These are phyloP conservation scores for Epipyxis sp. DNA, from an alignment of 108 stramenopile species.

Conservation along the genomic window DNA sequence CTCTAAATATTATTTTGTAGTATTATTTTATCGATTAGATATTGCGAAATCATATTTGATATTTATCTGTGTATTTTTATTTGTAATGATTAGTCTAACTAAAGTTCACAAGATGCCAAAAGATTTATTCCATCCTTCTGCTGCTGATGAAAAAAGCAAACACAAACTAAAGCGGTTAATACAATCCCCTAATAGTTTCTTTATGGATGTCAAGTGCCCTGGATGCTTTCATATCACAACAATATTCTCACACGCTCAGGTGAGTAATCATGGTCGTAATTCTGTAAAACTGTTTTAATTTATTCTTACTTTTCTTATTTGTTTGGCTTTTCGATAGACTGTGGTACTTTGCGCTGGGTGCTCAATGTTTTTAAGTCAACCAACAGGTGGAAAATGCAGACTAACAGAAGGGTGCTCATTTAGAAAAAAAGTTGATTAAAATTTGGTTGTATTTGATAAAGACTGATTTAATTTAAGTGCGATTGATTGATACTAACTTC, in stretches of 20 bases:
- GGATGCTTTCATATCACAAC: conserved; percentile 96
- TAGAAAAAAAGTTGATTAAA: conserved; percentile 98
- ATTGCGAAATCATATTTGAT: no score
- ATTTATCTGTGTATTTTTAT: conserved; percentile 11
- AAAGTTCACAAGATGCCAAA: conserved; percentile 89
- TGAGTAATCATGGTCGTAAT: not conserved
- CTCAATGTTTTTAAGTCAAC: conserved; percentile 95
- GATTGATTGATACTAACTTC: no score
- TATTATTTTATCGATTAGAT: no score
- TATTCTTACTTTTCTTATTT: conserved; percentile 62
- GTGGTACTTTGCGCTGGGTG: conserved; percentile 93
- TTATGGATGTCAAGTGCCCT: conserved; percentile 99
- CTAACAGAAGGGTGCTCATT: conserved; percentile 99
- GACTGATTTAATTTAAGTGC: no score
- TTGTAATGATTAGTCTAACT: no score
- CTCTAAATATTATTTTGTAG: no score
- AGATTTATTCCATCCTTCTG: conserved; percentile 89
- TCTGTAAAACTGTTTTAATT: not conserved
- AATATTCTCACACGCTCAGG: conserved; percentile 58
- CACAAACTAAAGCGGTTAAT: conserved; percentile 99
- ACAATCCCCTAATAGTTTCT: conserved; percentile 96
- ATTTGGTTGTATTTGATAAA: no score
- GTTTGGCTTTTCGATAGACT: conserved; percentile 86
- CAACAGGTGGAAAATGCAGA: conserved; percentile 94
- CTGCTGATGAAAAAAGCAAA: conserved; percentile 80